These are phyloP conservation scores for Phytophthora hibernalis DNA, from an alignment of 352 stramenopile species.

Conservation along the genomic window DNA sequence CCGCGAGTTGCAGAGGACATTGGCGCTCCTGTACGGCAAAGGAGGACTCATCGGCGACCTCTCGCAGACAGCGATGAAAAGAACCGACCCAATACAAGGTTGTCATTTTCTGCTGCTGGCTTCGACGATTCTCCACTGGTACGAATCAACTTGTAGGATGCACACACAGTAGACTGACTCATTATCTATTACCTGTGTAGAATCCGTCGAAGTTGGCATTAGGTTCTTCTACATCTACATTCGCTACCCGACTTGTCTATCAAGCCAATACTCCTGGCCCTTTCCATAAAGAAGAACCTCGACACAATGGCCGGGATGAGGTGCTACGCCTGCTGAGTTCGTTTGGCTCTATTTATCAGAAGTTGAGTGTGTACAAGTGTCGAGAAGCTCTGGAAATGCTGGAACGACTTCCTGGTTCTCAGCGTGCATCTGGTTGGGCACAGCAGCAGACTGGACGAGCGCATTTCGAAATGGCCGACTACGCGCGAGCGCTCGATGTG, in stretches of 20 bases:
- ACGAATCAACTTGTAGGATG: conserved; percentile 5
- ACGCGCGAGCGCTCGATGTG: conserved; percentile 87
- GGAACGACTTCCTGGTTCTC: conserved; percentile 77
- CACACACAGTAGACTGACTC: conserved; percentile 12
- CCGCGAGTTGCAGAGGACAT: conserved; percentile 44
- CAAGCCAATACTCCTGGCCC: conserved; percentile 31
- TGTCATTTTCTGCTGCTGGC: conserved; percentile 66
- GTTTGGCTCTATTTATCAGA: conserved; percentile 81
- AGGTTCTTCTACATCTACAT: conserved; percentile 26
- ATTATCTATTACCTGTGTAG: conserved; percentile 17
- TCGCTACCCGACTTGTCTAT: conserved; percentile 22
- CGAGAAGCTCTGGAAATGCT: conserved; percentile 90
- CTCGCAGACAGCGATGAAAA: conserved; percentile 69
- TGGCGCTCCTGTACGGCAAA: conserved; percentile 48
- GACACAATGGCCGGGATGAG: conserved; percentile 36
- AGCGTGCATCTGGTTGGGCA: conserved; percentile 94
- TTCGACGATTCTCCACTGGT: conserved; percentile 68
- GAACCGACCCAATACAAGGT: conserved; percentile 48
- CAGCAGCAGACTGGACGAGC: conserved; percentile 94
- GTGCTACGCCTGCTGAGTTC: conserved; percentile 67
- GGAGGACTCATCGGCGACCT: conserved; percentile 59
- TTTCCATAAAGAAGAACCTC: conserved; percentile 12
- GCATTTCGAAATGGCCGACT: conserved; percentile 97
- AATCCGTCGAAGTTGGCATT: conserved; percentile 30
- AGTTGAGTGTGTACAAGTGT: conserved; percentile 82